Base-by-base conservation (phyloP, 225 moss, liverwort and hornwort genomes). In the Polytrichum formosum region DNA sequence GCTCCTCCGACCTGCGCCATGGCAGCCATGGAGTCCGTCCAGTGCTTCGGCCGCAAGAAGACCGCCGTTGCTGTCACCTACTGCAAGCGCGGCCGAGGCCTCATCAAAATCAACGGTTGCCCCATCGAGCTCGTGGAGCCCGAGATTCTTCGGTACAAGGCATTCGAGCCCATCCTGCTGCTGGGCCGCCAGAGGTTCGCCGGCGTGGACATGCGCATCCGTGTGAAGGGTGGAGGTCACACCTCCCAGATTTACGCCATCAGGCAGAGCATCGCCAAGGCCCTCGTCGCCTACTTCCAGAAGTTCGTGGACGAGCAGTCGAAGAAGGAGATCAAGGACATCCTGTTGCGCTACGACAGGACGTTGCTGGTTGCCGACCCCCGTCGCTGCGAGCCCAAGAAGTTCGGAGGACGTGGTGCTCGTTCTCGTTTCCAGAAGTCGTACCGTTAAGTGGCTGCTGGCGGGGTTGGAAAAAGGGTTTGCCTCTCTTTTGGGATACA, bases 41-140 rank as follows among this genome's bases (percentile, higher is more conserved):
- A 70, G 60, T 70, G 70, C 70, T 70, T 70, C 70, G 70, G 70
- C 60, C 70, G 70, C 37, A 70, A 70, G 70, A 70, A 70, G 70
- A 70, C 70, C 60, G 70, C 70, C 35, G 70, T 70, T 0, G 70
- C 70, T 7, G 70, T 70, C 37, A 70, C 70, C 46, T 70, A 70
- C 70, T 70, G 70, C 70, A 70, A 70, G 70, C 59, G 61, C 29
- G 70, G 70, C 25, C 31, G 70, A 17, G 70, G 70, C 1, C 61
- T 70, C 60, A 70, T 70, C 61, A 70, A 70, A 61, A 70, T 70
- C 61, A 70, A 70, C 46, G 70, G 70, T 5, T 70, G 70, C 37
- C 70, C 70, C 61, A 70, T 70, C 70, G 70, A 70, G 61, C 70
- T 70, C 33, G 70, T 70, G 56, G 70, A 70, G 59, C 70, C 70